These are phyloP conservation scores for Talaromyces sp. DNA, from an alignment of 2,329 filamentous ascomycete genomes.

Conservation along the genomic window DNA sequence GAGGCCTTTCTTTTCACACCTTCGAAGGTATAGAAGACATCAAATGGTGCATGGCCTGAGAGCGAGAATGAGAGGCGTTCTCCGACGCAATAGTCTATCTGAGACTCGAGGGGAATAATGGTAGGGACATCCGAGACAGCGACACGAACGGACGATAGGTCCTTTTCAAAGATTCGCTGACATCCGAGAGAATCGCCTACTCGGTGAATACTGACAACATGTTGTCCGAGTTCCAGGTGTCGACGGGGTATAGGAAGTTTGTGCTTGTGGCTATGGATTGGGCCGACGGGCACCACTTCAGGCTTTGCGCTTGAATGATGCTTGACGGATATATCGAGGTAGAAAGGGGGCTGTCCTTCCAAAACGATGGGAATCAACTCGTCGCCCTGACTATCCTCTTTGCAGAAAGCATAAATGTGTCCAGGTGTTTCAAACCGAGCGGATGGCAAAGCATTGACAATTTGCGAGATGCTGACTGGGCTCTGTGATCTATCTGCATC, in stretches of 20 bases:
- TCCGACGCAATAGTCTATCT: slow-evolving; percentile 88
- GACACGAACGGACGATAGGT: slow-evolving; percentile 76
- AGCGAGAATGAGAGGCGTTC: slow-evolving; percentile 91
- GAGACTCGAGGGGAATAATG: slow-evolving; percentile 80
- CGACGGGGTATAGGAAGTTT: slow-evolving; percentile 80
- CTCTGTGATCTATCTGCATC: slow-evolving; percentile 65
- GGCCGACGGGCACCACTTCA: slow-evolving; percentile 75
- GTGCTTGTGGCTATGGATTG: slow-evolving; percentile 70
- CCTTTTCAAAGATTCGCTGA: slow-evolving; percentile 68
- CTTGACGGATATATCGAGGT: slow-evolving; percentile 86
- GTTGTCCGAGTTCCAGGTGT: slow-evolving; percentile 81
- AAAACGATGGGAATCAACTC: slow-evolving; percentile 85
- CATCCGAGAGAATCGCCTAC: slow-evolving; percentile 86
- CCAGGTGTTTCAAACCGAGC: slow-evolving; percentile 81
- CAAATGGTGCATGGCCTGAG: slow-evolving; percentile 85
- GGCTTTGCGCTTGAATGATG: slow-evolving; percentile 77
- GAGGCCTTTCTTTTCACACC: slow-evolving; percentile 73
- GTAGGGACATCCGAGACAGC: slow-evolving; percentile 90
- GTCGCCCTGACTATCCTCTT: slow-evolving; percentile 73
- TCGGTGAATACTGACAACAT: slow-evolving; percentile 82
- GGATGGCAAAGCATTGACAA: slow-evolving; percentile 75
- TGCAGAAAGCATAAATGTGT: slow-evolving; percentile 93
- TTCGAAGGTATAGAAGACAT: slow-evolving; percentile 87
- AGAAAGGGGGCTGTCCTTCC: slow-evolving; percentile 80
- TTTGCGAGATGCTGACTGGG: slow-evolving; percentile 71